phyloP scores from a whole-genome alignment of 768 basidiomycete species.

The Tricholoma saponaceum region DNA sequence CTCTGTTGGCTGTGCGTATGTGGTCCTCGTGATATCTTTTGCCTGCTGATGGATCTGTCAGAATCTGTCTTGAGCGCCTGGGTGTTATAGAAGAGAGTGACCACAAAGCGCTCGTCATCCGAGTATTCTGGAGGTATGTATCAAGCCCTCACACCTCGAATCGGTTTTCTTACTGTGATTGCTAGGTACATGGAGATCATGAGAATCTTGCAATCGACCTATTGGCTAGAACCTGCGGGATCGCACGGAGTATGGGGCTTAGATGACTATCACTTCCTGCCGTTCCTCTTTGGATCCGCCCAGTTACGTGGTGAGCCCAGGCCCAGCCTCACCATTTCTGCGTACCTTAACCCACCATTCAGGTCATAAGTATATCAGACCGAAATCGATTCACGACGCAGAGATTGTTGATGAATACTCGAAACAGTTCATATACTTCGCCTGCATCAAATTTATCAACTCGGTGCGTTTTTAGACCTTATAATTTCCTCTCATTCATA shows the following conservation, averaged over 20 bases:
- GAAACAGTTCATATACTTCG: conserved; percentile 94
- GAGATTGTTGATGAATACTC: conserved; percentile 92
- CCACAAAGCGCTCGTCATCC: conserved; percentile 70
- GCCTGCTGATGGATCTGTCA: conserved; percentile 25
- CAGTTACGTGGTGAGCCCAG: conserved; percentile 56
- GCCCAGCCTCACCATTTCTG: background rate
- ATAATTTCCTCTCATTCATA: background rate
- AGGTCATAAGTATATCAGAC: conserved; percentile 88
- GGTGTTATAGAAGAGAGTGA: conserved; percentile 62
- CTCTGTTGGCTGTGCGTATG: conserved; percentile 86
- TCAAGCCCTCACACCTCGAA: background rate
- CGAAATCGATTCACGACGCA: conserved; percentile 87
- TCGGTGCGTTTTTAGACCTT: conserved; percentile 45
- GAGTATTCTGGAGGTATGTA: conserved; percentile 83
- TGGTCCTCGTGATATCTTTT: background rate
- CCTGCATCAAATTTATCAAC: conserved; percentile 94
- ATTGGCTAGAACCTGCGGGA: conserved; percentile 98
- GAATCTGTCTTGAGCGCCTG: conserved; percentile 76
- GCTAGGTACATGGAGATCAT: conserved; percentile 77
- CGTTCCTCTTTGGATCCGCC: conserved; percentile 83
- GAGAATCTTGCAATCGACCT: conserved; percentile 86
- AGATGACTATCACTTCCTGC: conserved; percentile 95
- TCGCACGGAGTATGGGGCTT: conserved; percentile 98
- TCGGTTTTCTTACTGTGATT: conserved; percentile 7
- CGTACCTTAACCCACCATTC: background rate